Percentiles rank a stretch among this genome's conserved stretches.
These are phyloP conservation scores for Monosporozyma aerobia DNA, from an alignment of 805 yeast species.

Conservation along the genomic window DNA sequence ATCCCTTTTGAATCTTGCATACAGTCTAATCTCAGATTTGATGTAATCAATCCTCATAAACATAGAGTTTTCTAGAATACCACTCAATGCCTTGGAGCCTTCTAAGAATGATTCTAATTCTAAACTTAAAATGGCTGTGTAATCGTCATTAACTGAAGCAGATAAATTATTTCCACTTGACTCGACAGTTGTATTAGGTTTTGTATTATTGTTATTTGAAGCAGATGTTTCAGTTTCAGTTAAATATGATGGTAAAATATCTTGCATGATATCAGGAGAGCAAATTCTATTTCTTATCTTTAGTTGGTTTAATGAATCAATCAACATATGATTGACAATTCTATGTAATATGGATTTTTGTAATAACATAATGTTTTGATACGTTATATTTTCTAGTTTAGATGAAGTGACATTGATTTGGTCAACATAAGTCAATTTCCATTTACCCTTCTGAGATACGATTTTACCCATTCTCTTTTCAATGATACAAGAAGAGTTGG, in stretches of 20 bases:
- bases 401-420: constrained; percentile 15
- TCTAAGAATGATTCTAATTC: constrained; percentile 27
- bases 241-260: constrained; percentile 15
- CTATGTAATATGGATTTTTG: constrained; percentile 26
- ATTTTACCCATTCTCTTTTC: constrained; percentile 29
- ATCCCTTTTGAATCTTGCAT: constrained; percentile 26
- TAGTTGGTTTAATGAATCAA: constrained; percentile 29
- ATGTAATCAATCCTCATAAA: constrained; percentile 26
- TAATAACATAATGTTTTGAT: constrained; percentile 25
- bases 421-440: constrained; percentile 28
- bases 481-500: constrained; percentile 25
- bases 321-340: constrained; percentile 29
- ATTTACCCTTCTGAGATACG: constrained; percentile 23
- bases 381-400: constrained; percentile 28
- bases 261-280: constrained; percentile 9
- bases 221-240: background rate
- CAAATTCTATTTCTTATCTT: constrained; percentile 24
- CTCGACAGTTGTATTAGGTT: background rate
- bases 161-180: background rate
- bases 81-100: constrained; percentile 22
- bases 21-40: constrained; percentile 21
- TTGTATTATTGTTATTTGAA: background rate
- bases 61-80: constrained; percentile 25
- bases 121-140: constrained; percentile 21
- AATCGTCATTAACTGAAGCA: constrained; percentile 5